These are phyloP conservation scores for Blastobotrys elegans DNA, from an alignment of 1,139 yeast species.

Conservation along the genomic window DNA sequence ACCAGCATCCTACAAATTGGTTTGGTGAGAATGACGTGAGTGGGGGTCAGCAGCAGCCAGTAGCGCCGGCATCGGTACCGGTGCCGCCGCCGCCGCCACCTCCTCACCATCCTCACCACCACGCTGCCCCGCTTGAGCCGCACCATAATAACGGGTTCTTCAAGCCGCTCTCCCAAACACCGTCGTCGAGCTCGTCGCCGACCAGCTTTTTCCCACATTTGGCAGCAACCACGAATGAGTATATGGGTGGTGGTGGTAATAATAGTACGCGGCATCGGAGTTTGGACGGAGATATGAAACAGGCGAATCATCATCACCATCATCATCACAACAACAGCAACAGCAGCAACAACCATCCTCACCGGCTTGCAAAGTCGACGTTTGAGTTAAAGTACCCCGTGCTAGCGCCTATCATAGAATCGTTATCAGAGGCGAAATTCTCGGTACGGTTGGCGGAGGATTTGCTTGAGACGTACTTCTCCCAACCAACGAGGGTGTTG, in stretches of 20 bases:
- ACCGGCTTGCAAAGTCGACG: not conserved
- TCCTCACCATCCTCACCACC: not conserved
- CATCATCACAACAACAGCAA: not conserved
- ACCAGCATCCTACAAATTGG: not conserved
- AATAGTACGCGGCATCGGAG: not conserved
- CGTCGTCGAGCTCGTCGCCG: not conserved
- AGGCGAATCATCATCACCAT: not conserved
- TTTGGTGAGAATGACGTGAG: not conserved
- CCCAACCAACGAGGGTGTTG: conserved; percentile 31
- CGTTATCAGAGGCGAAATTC: conserved; percentile 24
- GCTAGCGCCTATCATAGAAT: conserved; percentile 24
- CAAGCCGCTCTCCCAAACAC: not conserved
- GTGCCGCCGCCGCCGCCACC: not conserved
- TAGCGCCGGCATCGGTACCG: not conserved
- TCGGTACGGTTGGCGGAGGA: conserved; percentile 36
- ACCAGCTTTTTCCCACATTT: not conserved
- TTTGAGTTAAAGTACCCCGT: conserved; percentile 28
- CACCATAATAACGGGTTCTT: not conserved
- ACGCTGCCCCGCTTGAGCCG: not conserved
- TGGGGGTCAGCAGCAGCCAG: not conserved
- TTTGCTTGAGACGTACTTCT: conserved; percentile 36
- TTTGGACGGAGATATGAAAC: not conserved
- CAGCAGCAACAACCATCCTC: not conserved
- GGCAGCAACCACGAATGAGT: not conserved
- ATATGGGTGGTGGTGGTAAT: no score